Percentiles rank a stretch among this genome's conserved stretches.
Evolutionary conservation across 768 basidiomycete genomes (phyloP).

Genomic region (Lactarius trivialis): DNA sequence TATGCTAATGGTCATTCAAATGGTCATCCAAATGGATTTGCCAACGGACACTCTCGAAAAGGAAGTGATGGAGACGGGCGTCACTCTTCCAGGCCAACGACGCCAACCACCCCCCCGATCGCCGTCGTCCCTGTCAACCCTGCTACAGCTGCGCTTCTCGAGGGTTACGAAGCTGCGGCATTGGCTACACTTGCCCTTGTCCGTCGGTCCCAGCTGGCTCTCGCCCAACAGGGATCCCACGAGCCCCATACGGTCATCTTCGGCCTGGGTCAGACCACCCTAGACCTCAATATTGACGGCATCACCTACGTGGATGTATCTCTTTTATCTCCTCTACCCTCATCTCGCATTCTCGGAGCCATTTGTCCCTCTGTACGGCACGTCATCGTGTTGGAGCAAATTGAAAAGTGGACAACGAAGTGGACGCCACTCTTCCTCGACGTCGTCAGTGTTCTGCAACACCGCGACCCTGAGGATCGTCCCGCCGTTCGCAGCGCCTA

Average conservation of each 20-base stretch:
- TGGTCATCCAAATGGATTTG: conserved; percentile 26
- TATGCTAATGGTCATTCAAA: conserved; percentile 23
- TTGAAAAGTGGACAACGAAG: conserved; percentile 67
- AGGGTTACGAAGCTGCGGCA: conserved; percentile 62
- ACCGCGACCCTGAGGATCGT: conserved; percentile 40
- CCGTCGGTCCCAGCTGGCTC: conserved; percentile 53
- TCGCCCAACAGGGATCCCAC: conserved; percentile 43
- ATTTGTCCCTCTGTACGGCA: conserved; percentile 59
- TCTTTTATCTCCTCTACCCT: conserved; percentile 62
- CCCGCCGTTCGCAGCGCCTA: conserved; percentile 56
- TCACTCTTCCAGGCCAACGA: conserved; percentile 17
- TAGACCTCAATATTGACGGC: conserved; percentile 43
- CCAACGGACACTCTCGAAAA: conserved; percentile 30
- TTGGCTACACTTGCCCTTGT: conserved; percentile 57
- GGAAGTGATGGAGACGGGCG: conserved; percentile 28
- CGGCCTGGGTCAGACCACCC: conserved; percentile 50
- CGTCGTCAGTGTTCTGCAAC: conserved; percentile 64
- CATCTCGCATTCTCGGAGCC: conserved; percentile 46
- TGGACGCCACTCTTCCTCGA: conserved; percentile 89
- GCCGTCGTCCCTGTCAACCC: conserved; percentile 23
- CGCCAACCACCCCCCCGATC: conserved; percentile 20
- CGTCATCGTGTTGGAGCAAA: conserved; percentile 79
- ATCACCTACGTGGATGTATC: conserved; percentile 59
- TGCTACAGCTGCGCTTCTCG: conserved; percentile 34
- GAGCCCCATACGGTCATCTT: conserved; percentile 65